Conservation (phyloP, 2,329 filamentous ascomycete genomes). For the Tolypocladium amazonense region DNA sequence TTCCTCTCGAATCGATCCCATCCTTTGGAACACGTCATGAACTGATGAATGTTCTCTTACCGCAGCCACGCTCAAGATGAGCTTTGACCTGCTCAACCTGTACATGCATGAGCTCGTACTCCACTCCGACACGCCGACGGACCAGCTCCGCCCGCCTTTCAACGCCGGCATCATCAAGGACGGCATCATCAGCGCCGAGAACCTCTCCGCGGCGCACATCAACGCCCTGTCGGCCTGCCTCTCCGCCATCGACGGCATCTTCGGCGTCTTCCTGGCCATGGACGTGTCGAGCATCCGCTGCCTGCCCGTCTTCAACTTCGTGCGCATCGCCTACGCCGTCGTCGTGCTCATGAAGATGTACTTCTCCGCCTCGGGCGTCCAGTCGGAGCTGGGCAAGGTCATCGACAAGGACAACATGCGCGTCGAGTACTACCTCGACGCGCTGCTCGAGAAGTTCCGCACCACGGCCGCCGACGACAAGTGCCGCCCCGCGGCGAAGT, state of each 20-base stretch:
- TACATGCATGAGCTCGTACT: constrained; percentile 71
- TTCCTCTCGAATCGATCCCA: not conserved
- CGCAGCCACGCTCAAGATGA: constrained; percentile 51
- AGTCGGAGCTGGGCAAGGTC: constrained; percentile 57
- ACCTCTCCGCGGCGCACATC: constrained; percentile 43
- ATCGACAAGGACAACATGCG: constrained; percentile 59
- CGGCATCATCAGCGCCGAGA: constrained; percentile 28
- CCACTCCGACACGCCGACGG: constrained; percentile 48
- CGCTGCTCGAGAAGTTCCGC: constrained; percentile 58
- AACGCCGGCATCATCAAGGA: constrained; percentile 33
- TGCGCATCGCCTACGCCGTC: constrained; percentile 60
- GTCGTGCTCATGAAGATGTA: constrained; percentile 67
- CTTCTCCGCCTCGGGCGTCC: constrained; percentile 52
- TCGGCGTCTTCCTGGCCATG: constrained; percentile 55
- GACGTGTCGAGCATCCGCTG: constrained; percentile 48
- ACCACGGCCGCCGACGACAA: constrained; percentile 51
- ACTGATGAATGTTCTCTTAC: not conserved
- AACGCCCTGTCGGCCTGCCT: constrained; percentile 58
- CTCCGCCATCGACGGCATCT: constrained; percentile 52
- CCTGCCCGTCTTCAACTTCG: constrained; percentile 60
- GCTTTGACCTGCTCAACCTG: constrained; percentile 54
- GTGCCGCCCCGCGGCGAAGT: constrained; percentile 58
- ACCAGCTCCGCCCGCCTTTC: constrained; percentile 39
- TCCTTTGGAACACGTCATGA: not conserved
- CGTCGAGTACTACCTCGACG: constrained; percentile 54